These are phyloP conservation scores for Lichtheimia ramosa DNA, from an alignment of 371 early-diverging fungal species.

Conservation along the genomic window DNA sequence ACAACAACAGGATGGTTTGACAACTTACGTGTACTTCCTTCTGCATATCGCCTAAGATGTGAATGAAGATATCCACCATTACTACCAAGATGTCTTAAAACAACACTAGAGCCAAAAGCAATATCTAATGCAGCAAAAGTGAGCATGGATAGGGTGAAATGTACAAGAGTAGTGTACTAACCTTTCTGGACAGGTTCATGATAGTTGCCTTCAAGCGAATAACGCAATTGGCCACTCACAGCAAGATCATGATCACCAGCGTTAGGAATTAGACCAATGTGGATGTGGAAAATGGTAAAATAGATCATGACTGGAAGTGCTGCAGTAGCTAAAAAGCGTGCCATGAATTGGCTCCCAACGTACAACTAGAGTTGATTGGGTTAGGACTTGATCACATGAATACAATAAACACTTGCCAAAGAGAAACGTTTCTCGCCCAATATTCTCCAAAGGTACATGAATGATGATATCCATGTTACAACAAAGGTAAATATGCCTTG, in stretches of 20 bases:
- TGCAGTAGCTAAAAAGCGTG: constrained; percentile 71
- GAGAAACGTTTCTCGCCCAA: constrained; percentile 64
- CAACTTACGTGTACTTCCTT: constrained; percentile 72
- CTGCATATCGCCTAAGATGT: constrained; percentile 76
- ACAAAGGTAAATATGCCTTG: constrained; percentile 20
- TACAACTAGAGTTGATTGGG: constrained; percentile 9
- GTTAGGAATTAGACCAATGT: constrained; percentile 68
- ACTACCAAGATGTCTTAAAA: constrained; percentile 73
- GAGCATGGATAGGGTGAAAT: neutral
- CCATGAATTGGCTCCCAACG: constrained; percentile 34
- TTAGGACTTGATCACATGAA: neutral
- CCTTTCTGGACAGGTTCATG: constrained; percentile 25
- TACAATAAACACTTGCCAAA: constrained; percentile 23
- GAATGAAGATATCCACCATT: constrained; percentile 87
- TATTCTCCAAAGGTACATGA: constrained; percentile 79
- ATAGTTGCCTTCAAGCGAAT: constrained; percentile 26
- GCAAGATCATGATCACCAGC: constrained; percentile 83
- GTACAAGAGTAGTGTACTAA: constrained; percentile 1
- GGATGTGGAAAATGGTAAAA: constrained; percentile 72
- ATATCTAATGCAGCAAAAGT: constrained; percentile 57
- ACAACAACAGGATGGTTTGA: neutral
- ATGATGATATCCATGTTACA: constrained; percentile 57
- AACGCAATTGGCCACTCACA: constrained; percentile 77
- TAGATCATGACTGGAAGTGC: constrained; percentile 84
- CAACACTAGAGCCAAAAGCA: constrained; percentile 78